phyloP scores from a whole-genome alignment of 345 rosid genomes.

The Trapa bicornis region DNA sequence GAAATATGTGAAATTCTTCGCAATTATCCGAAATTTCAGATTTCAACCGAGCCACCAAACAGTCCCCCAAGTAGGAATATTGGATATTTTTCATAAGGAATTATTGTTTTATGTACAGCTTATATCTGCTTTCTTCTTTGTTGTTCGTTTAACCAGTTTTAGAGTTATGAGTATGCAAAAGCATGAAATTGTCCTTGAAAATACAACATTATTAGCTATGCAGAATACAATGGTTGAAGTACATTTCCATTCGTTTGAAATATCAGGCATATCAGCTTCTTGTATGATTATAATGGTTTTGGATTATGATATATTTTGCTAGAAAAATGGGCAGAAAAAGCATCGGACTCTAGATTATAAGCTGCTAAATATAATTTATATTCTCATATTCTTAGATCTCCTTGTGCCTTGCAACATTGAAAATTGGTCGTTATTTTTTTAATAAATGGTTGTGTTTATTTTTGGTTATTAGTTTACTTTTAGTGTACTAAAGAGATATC shows the following conservation, averaged over 20 bases:
- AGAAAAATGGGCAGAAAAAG: background rate
- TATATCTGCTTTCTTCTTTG: background rate
- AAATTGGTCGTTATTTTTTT: background rate
- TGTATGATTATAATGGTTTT: background rate
- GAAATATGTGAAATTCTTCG: slow-evolving; percentile 91
- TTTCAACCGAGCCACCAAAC: slow-evolving; percentile 59
- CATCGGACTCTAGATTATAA: too few species aligned
- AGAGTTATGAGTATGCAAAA: background rate
- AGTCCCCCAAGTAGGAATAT: slow-evolving; percentile 63
- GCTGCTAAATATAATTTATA: too few species aligned
- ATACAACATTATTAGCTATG: background rate
- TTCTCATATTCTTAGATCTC: too few species aligned
- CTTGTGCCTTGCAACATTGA: too few species aligned
- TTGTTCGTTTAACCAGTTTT: background rate
- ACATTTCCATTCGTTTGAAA: background rate
- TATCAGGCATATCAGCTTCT: background rate
- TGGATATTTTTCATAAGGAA: background rate
- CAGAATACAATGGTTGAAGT: background rate
- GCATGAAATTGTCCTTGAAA: background rate
- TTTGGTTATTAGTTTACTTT: background rate
- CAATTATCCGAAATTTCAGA: slow-evolving; percentile 64
- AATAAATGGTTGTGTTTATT: background rate
- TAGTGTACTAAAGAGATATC: background rate
- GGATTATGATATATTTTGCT: background rate
- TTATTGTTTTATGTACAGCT: background rate